Base-by-base conservation (phyloP, 805 yeast species). In the Myxozyma nipponensis region DNA sequence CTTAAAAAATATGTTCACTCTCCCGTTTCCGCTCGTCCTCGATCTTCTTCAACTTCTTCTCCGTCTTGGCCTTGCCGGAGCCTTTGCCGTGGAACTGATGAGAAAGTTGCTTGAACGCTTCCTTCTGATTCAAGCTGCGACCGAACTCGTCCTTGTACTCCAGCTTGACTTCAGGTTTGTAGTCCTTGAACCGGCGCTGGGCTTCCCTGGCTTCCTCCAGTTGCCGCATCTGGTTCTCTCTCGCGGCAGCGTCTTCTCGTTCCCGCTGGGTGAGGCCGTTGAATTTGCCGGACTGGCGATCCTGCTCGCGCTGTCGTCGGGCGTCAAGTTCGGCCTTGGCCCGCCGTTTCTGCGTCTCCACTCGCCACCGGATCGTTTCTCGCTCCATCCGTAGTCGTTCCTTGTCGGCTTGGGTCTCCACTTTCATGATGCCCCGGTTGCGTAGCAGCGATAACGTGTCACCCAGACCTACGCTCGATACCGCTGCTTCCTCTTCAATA, bases 31-130 rank as follows among this genome's bases (percentile, higher is more conserved):
- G 39, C 39, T 62, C 62, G 28, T 67, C 68, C 38, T 58, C 63
- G n/a, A 56, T 49, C 52, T 51, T 58, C 57, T 63, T 58, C 25
- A 64, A 43, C 46, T 59, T 62, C 58, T 66, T 65, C 53, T 69
- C 71, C 2, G 65, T 61, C 54, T 67, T 66, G 18, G 50, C 57
- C 53, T 66, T 68, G 10, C 73, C 71, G 6, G 67, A 60, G 1
- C 64, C 66, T 17, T 63, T 67, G 2, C 93, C 95, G 64, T 87
- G 95, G 65, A 86, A 87, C 56, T 81, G 78, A 55, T 84, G 90
- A 2, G 93, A 83, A 42, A 86, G 68, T 53, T 78, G 77, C 68
- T 85, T 86, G 71, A 77, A 87, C 1, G 95, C 95, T 52, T 82
- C 82, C 61, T 83, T 85, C 2, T 82, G 73, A 26, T 74, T 69